Evolutionary conservation across 2,329 filamentous ascomycete species (phyloP).

Genomic region (Neurospora sp.): DNA sequence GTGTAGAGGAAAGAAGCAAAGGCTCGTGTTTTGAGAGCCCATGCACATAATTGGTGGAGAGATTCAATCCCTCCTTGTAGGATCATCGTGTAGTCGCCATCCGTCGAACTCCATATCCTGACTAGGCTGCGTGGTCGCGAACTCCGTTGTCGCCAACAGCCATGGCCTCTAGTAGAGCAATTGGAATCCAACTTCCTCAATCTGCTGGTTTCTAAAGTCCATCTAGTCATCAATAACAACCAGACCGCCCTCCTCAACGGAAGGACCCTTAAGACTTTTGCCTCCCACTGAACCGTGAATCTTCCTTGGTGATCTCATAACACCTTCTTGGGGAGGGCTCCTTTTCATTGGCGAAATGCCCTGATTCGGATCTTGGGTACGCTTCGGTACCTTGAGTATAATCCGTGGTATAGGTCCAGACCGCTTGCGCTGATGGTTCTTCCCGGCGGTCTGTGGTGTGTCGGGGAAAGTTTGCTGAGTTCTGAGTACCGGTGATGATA

Average conservation of each 20-base stretch:
- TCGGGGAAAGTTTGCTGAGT: neutral
- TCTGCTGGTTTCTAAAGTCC: neutral
- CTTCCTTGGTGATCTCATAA: neutral
- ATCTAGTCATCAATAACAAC: neutral
- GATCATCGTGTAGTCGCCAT: neutral
- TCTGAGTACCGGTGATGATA: neutral
- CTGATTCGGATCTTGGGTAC: neutral
- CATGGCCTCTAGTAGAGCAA: neutral
- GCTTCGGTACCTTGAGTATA: neutral
- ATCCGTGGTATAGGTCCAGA: neutral
- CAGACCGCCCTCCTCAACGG: neutral
- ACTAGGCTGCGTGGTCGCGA: neutral
- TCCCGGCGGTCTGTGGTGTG: neutral
- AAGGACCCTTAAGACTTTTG: neutral
- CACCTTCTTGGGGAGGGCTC: neutral
- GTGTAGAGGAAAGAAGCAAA: neutral
- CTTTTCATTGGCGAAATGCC: neutral
- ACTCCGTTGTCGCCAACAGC: neutral
- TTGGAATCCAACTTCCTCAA: neutral
- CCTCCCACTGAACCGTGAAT: neutral
- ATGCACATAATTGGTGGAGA: neutral
- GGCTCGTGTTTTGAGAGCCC: neutral
- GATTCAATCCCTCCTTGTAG: neutral
- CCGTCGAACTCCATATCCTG: neutral
- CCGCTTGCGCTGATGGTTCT: neutral